Evolutionary conservation across 108 stramenopile genomes (phyloP), one percentile per base, ranked within the genome.

Genomic region (Schizochytrium sp.): DNA sequence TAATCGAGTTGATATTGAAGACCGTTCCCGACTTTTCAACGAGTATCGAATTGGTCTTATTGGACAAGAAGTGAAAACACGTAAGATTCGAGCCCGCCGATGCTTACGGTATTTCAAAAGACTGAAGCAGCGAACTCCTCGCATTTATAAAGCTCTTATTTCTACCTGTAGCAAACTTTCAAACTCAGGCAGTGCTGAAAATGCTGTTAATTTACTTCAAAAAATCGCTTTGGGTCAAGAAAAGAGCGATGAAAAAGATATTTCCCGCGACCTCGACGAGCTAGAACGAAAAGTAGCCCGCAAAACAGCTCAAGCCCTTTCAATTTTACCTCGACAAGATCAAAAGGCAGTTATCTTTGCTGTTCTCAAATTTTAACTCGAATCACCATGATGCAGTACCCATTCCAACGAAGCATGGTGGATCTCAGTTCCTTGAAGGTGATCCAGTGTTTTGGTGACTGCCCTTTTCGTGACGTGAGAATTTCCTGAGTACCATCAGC

Each of bases 381-480:
- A 53, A 83, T 55, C 5, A 38, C 76, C 76, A 83, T 83, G 28
- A 83, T 83, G 28, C 76, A 49, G 47, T 83, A 42, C 45, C 76
- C 76, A 2, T 49, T 55, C 76, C 76, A 83, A 0, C 50, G 53
- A 17, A 83, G 53, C 3, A 83, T 13, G 0, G 76, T 83, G 47
- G 50, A 55, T 53, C 76, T 10, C 15, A 83, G 50, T 2, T 83
- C 76, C 10, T 55, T 1, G 47, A 83, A 83, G 8, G 76, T 55
- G 47, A 83, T 83, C 76, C 76, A 83, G 47, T 83, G 76, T 28
- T 83, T 83, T 17, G 76, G 76, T 5, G 47, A 47, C 28, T 83
- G 76, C 28, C 76, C 76, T 83, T 50, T 46, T 55, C 76, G 76
- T 5, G 76, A 49, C 28, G 76, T 47, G 15, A 83, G 28, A 55